Evolutionary conservation across 2,329 filamentous ascomycete species (phyloP), one percentile per base, ranked within the genome.

Genomic region (Penicillium sp.): DNA sequence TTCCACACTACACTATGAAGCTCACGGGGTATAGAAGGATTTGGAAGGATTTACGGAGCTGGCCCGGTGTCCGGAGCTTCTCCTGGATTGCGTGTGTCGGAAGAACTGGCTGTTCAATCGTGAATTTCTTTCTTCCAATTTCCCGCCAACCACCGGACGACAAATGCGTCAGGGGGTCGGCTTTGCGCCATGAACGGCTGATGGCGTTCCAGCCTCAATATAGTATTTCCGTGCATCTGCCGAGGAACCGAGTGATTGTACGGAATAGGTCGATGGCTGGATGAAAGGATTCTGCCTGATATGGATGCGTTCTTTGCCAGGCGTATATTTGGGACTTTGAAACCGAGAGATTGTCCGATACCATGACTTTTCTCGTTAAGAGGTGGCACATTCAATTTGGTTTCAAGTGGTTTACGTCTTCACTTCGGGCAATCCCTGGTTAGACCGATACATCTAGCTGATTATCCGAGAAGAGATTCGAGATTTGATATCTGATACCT

Each of bases 81-180:
- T 31, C 14, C 22, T 10, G 7, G 22, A 46, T 46, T 46, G 16
- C 16, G 43, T 46, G 24, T n/a, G 43, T 46, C 43, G 43, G 43
- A 46, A 31, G 5, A 31, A 46, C 31, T 31, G 16, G n/a, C 43
- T 31, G 6, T 27, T 46, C 9, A 22, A 31, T 16, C 16, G 16
- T n/a, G 27, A 9, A 3, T 18, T 31, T 55, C 33, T 39, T n/a
- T 54, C n/a, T 50, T 18, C 3, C 35, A 50, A 55, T 56, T 54
- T 58, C 33, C 55, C 55, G 35, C 55, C 50, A 60, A 58, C 57
- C 57, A 44, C 18, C 13, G 24, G 22, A 27, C 36, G 36, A 31
- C 22, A 41, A 18, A 10, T 40, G 24, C 11, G n/a, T 55, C 53
- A 39, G n/a, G 36, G n/a, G 22, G 53, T 49, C 35, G n/a, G 16